A percentile compares a stretch with the other conserved stretches of the same genome.
These are phyloP conservation scores for Alternaria metachromatica DNA, from an alignment of 2,329 filamentous ascomycete genomes.

Conservation along the genomic window DNA sequence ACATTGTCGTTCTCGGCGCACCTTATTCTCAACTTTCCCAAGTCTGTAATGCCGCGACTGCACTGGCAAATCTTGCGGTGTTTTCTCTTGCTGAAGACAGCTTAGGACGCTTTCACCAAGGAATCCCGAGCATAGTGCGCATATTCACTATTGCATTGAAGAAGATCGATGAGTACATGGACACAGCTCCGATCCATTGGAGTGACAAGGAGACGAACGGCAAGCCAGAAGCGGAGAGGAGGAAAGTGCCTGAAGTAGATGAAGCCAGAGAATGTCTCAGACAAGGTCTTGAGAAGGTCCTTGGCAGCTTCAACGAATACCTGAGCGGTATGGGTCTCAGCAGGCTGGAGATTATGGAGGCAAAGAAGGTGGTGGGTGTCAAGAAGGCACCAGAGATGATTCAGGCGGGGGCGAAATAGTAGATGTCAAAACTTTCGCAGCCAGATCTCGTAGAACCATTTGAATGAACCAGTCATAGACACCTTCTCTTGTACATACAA, in stretches of 20 bases:
- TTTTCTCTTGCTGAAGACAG: constrained; percentile 80
- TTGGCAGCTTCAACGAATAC: constrained; percentile 78
- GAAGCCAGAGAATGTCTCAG: constrained; percentile 70
- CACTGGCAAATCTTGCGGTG: constrained; percentile 72
- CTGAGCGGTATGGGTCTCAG: constrained; percentile 72
- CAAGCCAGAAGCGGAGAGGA: constrained; percentile 53
- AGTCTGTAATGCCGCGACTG: constrained; percentile 64
- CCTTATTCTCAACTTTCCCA: constrained; percentile 68
- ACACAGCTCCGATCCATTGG: constrained; percentile 71
- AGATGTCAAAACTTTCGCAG: not conserved
- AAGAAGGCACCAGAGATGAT: constrained; percentile 34
- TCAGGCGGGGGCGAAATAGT: constrained; percentile 8
- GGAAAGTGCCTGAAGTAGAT: constrained; percentile 69
- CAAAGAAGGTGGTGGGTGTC: constrained; percentile 34
- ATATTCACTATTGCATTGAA: constrained; percentile 73
- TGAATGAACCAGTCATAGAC: not conserved
- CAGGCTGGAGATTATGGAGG: constrained; percentile 73
- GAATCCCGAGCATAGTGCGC: constrained; percentile 76
- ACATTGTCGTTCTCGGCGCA: constrained; percentile 72
- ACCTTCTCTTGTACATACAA: not conserved
- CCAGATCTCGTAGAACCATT: not conserved
- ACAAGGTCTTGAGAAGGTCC: constrained; percentile 67
- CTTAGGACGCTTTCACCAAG: constrained; percentile 84
- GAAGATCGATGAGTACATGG: constrained; percentile 72
- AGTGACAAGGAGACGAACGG: constrained; percentile 69